These are phyloP conservation scores for Lonicera japonica DNA, from an alignment of 129 eudicot species.

Conservation along the genomic window DNA sequence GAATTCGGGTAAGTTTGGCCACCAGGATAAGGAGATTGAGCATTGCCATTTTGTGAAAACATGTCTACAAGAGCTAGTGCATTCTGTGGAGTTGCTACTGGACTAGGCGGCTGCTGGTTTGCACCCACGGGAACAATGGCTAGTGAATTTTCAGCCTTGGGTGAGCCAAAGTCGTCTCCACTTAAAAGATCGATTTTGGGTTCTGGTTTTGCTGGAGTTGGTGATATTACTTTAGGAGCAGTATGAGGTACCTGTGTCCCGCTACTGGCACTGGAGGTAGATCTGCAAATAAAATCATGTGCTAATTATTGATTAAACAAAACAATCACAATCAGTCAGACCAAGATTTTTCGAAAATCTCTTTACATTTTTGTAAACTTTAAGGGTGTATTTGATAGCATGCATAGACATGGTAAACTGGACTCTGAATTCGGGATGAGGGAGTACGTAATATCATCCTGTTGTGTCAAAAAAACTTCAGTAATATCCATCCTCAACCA, in stretches of 20 bases:
- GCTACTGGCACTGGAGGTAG: conserved; percentile 33
- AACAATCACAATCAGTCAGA: background rate
- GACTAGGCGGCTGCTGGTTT: conserved; percentile 43
- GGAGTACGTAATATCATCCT: no score
- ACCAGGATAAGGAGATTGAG: conserved; percentile 25
- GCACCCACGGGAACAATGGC: conserved; percentile 76
- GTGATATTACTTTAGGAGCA: conserved; percentile 40
- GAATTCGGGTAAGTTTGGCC: conserved; percentile 42
- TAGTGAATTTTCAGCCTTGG: conserved; percentile 43
- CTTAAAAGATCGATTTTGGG: conserved; percentile 78
- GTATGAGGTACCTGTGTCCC: conserved; percentile 38
- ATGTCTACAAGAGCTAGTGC: conserved; percentile 81
- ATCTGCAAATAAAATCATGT: conserved; percentile 30
- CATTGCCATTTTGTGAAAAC: conserved; percentile 40
- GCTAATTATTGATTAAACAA: background rate
- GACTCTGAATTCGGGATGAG: no score
- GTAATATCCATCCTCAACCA: no score
- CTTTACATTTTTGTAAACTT: background rate
- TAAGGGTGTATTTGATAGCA: no score
- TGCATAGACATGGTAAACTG: no score
- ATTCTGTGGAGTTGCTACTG: conserved; percentile 46
- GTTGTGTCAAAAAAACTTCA: no score
- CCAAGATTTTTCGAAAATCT: conserved; percentile 6
- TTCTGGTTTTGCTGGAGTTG: conserved; percentile 30
- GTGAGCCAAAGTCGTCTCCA: conserved; percentile 75